Base-by-base conservation (phyloP, 1,284 basidiomycete species). In the Farysia itapuensis region DNA sequence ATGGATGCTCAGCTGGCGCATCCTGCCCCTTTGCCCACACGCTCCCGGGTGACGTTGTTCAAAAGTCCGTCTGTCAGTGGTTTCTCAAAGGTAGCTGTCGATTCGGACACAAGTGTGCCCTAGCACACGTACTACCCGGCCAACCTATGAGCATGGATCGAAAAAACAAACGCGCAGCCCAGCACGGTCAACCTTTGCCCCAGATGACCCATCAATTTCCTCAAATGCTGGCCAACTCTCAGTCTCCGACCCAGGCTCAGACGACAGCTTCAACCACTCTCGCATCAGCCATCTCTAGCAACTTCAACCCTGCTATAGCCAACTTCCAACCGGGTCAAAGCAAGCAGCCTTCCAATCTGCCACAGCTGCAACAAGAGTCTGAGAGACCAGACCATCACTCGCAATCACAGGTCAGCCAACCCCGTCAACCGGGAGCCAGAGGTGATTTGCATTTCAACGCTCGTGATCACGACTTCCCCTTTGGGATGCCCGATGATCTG, bases 141-240 rank as follows among this genome's bases (percentile, higher is more conserved):
- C 93, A 97, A 79, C 87, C 84, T 63, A 70, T 72, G 67, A 75
- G 73, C 39, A 95, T 96, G 90, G 94, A 98, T 77, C 82, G 93
- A 63, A 94, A 95, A 82, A 97, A 98, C 80, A 97, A 97, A 82
- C 91, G 94, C 72, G 88, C 89, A 9, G 90, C 91, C 1, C 93
- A 96, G 72, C 80, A 73, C n/a, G 64, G 64, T 13, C 61, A 56
- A 38, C 57, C 63, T 1, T 35, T 61, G n/a, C 63, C 63, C 12
- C 57, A 56, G 39, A 35, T 28, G 25, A 25, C 47, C 5, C 18
- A 35, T n/a, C 44, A 43, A 43, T 35, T 34, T 12, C 48, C 43
- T 23, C 31, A 30, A 11, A 8, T 24, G 14, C 30, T 22, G 30
- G 5, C 22, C 21, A 30, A 24, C 7, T n/a, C n/a, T 28, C 31